phyloP scores from a whole-genome alignment of 371 early-diverging fungal genomes.

The Saksenaea vasiformis region DNA sequence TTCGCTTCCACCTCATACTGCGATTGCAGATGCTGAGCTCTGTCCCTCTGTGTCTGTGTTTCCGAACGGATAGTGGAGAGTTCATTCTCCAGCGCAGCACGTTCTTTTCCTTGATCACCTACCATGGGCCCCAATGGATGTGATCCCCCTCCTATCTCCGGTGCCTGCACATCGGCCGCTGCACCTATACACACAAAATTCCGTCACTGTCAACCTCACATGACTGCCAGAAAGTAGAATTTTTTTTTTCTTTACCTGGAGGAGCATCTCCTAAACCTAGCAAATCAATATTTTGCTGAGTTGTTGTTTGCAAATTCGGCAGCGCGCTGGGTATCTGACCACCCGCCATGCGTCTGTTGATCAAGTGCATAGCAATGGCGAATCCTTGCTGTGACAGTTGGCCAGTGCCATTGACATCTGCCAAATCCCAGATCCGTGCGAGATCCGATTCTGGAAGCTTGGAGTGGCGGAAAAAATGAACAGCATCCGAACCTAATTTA shows the following conservation, averaged over 20 bases:
- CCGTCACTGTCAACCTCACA: background rate
- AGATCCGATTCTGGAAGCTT: constrained; percentile 65
- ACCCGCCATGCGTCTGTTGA: constrained; percentile 52
- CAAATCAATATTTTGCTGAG: constrained; percentile 18
- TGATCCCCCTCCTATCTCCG: background rate
- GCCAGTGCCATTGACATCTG: constrained; percentile 50
- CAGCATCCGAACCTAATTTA: constrained; percentile 66
- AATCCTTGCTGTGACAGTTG: constrained; percentile 52
- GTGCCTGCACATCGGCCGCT: background rate
- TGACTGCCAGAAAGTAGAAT: background rate
- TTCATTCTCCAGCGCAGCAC: constrained; percentile 17
- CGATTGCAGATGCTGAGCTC: constrained; percentile 19
- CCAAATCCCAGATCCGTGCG: constrained; percentile 76
- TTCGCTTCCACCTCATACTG: constrained; percentile 26
- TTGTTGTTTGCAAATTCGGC: constrained; percentile 12
- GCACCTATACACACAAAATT: too few species aligned
- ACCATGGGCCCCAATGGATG: background rate
- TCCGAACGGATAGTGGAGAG: constrained; percentile 18
- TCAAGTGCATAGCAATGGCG: constrained; percentile 65
- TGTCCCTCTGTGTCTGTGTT: constrained; percentile 21
- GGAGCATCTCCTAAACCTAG: constrained; percentile 22
- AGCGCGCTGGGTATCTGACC: constrained; percentile 39
- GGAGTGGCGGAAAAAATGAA: constrained; percentile 76
- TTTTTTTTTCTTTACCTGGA: background rate
- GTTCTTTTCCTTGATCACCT: background rate